Conservation (phyloP, 805 yeast genomes). For the Saccharomycopsis synnaedendra region DNA sequence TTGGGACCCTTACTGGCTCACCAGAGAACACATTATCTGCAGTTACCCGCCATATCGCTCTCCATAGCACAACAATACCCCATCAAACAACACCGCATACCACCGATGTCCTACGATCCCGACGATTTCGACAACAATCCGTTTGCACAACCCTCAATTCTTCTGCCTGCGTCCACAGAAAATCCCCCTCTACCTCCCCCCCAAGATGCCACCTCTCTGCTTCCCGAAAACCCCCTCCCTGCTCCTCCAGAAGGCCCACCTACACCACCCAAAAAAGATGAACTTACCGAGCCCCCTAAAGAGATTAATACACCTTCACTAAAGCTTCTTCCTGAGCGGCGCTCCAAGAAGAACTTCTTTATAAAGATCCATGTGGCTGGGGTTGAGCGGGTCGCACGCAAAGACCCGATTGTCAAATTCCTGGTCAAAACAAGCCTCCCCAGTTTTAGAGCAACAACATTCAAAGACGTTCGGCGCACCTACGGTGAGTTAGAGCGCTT, state of each 20-base stretch:
- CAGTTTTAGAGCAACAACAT: slow-evolving; percentile 56
- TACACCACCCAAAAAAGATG: slow-evolving; percentile 2
- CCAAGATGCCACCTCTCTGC: neutral
- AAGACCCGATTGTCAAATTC: slow-evolving; percentile 67
- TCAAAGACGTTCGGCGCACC: slow-evolving; percentile 70
- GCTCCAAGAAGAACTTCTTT: slow-evolving; percentile 23
- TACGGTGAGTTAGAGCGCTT: slow-evolving; percentile 66
- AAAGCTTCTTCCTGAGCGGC: slow-evolving; percentile 20
- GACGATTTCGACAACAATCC: slow-evolving; percentile 54
- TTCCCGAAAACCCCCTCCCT: slow-evolving; percentile 7
- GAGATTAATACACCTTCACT: slow-evolving; percentile 6
- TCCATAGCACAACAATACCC: no score
- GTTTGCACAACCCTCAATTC: slow-evolving; percentile 37
- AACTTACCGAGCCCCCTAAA: slow-evolving; percentile 8
- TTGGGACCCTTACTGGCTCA: neutral
- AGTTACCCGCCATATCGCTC: no score
- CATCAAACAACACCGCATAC: neutral
- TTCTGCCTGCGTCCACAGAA: neutral
- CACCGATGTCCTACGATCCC: slow-evolving; percentile 30
- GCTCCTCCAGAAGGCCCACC: neutral
- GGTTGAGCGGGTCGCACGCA: slow-evolving; percentile 56
- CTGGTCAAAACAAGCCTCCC: slow-evolving; percentile 59
- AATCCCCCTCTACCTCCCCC: neutral
- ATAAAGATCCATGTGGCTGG: slow-evolving; percentile 49
- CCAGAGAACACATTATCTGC: neutral